Base-by-base conservation (phyloP, 2,329 filamentous ascomycete species). In the Scedosporium minutisporum region DNA sequence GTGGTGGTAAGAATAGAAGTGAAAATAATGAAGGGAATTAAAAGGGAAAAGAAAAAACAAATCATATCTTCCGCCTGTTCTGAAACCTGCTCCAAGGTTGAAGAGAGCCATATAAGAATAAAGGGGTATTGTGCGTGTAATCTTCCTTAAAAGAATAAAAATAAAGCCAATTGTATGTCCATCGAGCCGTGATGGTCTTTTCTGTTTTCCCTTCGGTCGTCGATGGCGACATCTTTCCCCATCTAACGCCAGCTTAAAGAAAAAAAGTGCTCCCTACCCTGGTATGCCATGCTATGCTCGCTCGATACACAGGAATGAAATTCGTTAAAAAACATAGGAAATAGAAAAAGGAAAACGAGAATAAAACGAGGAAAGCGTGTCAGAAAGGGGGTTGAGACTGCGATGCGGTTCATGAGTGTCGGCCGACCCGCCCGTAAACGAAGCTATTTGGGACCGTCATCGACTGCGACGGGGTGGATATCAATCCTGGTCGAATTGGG, bases 401-500 rank as follows among this genome's bases (percentile, higher is more conserved):
- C 33, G 9, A 38, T 4, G 33, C 33, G 10, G 33, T 38, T 10
- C 33, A 38, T 38, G 10, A 10, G 33, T 38, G 33, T 38, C 12
- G 33, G 10, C 33, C 10, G 33, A 38, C 33, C 33, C 33, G 33
- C 10, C 3, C 6, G 10, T 12, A 38, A 38, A 38, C 2, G 33
- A 38, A 38, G 33, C 10, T 38, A 18, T 53, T 18, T 5, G 7
- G 18, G 14, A 53, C 48, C 14, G 23, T 4, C 48, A 53, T 53
- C 18, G 6, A 25, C 7, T 25, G 48, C 18, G 48, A 25, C 18
- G 48, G 48, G 23, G 48, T 53, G 18, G 48, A 53, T 16, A 53
- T n/a, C 38, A 58, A 67, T 33, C 23, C 72, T 71, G 14, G 76
- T 78, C 44, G 71, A 68, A 65, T 77, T 80, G 7, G 76, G 76